phyloP scores from a whole-genome alignment of 2,329 filamentous ascomycete species.

The Tothia fuscella region DNA sequence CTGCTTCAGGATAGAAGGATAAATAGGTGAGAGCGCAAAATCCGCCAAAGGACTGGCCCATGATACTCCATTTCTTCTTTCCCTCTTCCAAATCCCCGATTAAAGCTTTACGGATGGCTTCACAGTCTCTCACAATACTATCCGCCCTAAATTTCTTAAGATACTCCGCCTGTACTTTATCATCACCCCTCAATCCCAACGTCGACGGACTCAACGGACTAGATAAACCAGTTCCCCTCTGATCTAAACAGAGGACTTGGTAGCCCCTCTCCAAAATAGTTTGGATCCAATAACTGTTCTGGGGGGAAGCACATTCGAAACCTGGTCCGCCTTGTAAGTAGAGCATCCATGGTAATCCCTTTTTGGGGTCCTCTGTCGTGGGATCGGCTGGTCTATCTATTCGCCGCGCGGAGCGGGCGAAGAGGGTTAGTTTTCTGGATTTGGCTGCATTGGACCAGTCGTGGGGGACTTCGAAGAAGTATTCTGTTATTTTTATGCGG shows the following conservation, averaged over 20 bases:
- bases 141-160: slow-evolving; percentile 79
- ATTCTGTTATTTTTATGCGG: slow-evolving; percentile 63
- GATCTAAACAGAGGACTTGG: slow-evolving; percentile 74
- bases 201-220: slow-evolving; percentile 65
- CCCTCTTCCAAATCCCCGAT: slow-evolving; percentile 57
- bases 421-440: slow-evolving; percentile 56
- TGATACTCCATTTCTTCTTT: slow-evolving; percentile 69
- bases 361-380: slow-evolving; percentile 29
- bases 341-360: slow-evolving; percentile 47
- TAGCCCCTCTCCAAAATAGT: slow-evolving; percentile 68
- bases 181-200: slow-evolving; percentile 50
- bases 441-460: slow-evolving; percentile 53
- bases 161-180: slow-evolving; percentile 63
- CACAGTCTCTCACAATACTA: slow-evolving; percentile 78
- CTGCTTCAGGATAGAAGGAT: slow-evolving; percentile 61
- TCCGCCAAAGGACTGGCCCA: slow-evolving; percentile 87
- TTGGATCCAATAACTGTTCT: slow-evolving; percentile 60
- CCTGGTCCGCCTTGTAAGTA: slow-evolving; percentile 84
- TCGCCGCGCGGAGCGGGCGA: slow-evolving; percentile 61
- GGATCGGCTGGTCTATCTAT: slow-evolving; percentile 28
- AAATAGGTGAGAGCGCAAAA: slow-evolving; percentile 79
- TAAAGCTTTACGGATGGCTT: slow-evolving; percentile 68
- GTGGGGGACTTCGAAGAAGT: slow-evolving; percentile 77
- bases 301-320: slow-evolving; percentile 61
- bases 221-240: slow-evolving; percentile 78